phyloP scores from a whole-genome alignment of 495 filamentous ascomycete genomes.

The Xylaria scruposa region DNA sequence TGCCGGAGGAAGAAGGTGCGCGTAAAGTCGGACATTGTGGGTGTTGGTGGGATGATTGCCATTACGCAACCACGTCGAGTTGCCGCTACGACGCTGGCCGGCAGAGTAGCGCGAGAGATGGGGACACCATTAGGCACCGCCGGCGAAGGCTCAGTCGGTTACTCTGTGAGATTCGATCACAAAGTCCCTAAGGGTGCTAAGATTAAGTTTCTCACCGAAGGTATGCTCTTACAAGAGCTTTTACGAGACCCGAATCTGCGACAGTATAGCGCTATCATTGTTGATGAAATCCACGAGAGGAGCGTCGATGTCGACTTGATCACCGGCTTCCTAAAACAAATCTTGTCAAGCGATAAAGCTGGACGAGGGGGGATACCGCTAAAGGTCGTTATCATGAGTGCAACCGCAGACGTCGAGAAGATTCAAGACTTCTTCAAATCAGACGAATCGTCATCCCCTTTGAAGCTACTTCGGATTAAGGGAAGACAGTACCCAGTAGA shows the following conservation, averaged over 20 bases:
- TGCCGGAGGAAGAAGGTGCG: conserved; percentile 65
- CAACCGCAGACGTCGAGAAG: conserved; percentile 85
- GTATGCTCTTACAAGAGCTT: conserved; percentile 95
- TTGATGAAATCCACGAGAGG: conserved; percentile 97
- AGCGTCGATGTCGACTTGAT: conserved; percentile 95
- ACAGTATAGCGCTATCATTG: conserved; percentile 86
- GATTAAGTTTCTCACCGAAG: conserved; percentile 96
- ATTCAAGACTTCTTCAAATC: conserved; percentile 75
- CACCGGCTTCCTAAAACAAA: conserved; percentile 82
- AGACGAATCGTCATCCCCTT: conserved; percentile 19
- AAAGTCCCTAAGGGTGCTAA: conserved; percentile 70
- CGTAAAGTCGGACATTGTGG: conserved; percentile 55
- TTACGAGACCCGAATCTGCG: conserved; percentile 81
- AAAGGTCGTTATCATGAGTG: conserved; percentile 96
- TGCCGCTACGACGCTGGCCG: conserved; percentile 90
- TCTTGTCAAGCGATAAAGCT: conserved; percentile 63
- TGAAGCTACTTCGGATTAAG: conserved; percentile 73
- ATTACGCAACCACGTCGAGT: conserved; percentile 95
- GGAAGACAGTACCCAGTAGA: conserved; percentile 90
- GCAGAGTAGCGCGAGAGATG: conserved; percentile 88
- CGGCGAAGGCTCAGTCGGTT: conserved; percentile 69
- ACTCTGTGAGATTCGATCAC: conserved; percentile 92
- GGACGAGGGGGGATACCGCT: conserved; percentile 74
- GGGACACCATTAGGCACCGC: conserved; percentile 77
- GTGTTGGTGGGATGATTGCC: conserved; percentile 85